These are phyloP conservation scores for Physcomitrium patens DNA, from an alignment of 225 moss, liverwort and hornwort species.

Conservation along the genomic window DNA sequence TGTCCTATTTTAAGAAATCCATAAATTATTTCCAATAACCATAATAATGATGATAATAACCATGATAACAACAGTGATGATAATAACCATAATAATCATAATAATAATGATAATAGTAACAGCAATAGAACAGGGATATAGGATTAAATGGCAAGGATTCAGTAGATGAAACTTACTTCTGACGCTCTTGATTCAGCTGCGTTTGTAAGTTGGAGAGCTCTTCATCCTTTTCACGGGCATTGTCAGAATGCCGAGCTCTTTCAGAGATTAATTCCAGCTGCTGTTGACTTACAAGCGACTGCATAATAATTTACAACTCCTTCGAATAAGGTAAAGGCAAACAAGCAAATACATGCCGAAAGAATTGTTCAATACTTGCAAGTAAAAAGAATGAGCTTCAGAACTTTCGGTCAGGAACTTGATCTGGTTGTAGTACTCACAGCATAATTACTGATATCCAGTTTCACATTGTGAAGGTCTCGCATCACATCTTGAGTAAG, in stretches of 20 bases:
- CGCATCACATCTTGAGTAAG: conserved; percentile 67
- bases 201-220: conserved; percentile 62
- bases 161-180: conserved; percentile 38
- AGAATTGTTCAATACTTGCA: neutral
- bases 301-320: conserved; percentile 14
- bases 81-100: too few relatives aligned
- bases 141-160: neutral
- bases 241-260: conserved; percentile 62
- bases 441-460: conserved; percentile 70
- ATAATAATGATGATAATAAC: neutral
- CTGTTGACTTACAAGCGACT: conserved; percentile 71
- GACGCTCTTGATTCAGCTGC: conserved; percentile 62
- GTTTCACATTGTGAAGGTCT: conserved; percentile 62
- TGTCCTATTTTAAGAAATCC: too few relatives aligned
- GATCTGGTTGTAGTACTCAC: conserved; percentile 14
- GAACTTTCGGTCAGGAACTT: neutral
- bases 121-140: neutral
- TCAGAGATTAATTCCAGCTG: conserved; percentile 63
- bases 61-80: neutral
- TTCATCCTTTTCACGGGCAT: conserved; percentile 63
- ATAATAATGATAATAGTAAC: neutral
- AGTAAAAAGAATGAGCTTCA: neutral
- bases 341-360: neutral
- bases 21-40: too few relatives aligned
- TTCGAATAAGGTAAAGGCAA: too few relatives aligned